Percentiles rank a stretch among this genome's conserved stretches.
These are phyloP conservation scores for Immersiporthe knoxdaviesiana DNA, from an alignment of 2,329 filamentous ascomycete species.

Conservation along the genomic window DNA sequence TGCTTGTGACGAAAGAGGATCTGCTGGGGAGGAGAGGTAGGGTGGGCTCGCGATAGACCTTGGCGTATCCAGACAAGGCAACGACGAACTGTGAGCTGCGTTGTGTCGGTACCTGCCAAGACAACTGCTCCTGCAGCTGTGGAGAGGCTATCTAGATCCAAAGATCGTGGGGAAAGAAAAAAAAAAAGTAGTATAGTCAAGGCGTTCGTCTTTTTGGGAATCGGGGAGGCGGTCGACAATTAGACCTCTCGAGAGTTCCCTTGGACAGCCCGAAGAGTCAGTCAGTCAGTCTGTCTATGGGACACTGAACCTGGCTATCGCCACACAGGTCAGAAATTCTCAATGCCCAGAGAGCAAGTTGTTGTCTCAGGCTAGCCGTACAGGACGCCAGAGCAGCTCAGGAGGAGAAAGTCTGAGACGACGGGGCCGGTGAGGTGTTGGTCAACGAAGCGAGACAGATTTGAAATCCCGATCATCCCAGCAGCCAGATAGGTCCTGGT, in stretches of 20 bases:
- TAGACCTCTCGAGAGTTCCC: background rate
- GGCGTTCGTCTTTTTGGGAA: background rate
- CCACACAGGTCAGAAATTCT: background rate
- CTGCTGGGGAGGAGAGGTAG: background rate
- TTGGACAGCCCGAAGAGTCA: background rate
- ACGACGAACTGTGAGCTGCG: background rate
- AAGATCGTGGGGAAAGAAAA: too few species aligned
- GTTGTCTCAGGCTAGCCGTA: background rate
- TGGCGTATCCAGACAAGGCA: background rate
- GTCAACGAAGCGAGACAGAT: background rate
- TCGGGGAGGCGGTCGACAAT: background rate
- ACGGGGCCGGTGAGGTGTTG: background rate
- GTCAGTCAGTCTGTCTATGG: background rate
- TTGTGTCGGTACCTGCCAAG: constrained; percentile 19
- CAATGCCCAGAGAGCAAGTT: background rate
- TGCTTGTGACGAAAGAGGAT: background rate
- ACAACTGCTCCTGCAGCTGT: constrained; percentile 4
- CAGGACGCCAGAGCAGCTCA: background rate
- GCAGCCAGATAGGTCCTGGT: background rate
- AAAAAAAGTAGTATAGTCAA: background rate
- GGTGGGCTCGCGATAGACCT: background rate
- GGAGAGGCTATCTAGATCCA: background rate
- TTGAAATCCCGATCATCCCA: constrained; percentile 4
- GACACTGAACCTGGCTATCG: background rate
- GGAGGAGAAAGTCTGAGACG: background rate